These are phyloP conservation scores for Nakaseomyces glabratus DNA, from an alignment of 1,139 yeast genomes.

Conservation along the genomic window DNA sequence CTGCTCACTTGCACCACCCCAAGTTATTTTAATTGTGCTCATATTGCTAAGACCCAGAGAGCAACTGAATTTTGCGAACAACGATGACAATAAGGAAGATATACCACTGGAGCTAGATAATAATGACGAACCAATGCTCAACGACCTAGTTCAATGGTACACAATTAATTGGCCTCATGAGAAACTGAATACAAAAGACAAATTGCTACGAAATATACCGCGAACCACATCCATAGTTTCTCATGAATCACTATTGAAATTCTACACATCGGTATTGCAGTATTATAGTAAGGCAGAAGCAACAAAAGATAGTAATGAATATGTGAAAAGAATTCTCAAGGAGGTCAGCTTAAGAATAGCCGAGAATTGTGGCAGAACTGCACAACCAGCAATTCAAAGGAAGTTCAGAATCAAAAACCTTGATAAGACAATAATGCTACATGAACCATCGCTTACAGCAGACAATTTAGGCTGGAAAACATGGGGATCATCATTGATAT, in stretches of 20 bases:
- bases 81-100: constrained; percentile 10
- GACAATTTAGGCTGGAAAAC: constrained; percentile 89
- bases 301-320: constrained; percentile 31
- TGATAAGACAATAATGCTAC: constrained; percentile 36
- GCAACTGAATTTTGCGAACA: constrained; percentile 43
- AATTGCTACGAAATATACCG: constrained; percentile 29
- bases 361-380: constrained; percentile 80
- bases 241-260: constrained; percentile 37
- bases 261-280: constrained; percentile 60
- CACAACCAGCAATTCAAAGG: constrained; percentile 63
- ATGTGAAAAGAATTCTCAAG: constrained; percentile 42
- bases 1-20: constrained; percentile 41
- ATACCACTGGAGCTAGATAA: neutral
- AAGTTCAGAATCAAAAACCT: constrained; percentile 37
- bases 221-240: constrained; percentile 11
- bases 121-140: constrained; percentile 15
- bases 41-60: constrained; percentile 43
- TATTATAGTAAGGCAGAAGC: constrained; percentile 32
- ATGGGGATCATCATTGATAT: constrained; percentile 84
- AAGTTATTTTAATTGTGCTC: constrained; percentile 40
- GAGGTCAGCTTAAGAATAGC: constrained; percentile 60
- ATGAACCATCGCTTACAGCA: constrained; percentile 78
- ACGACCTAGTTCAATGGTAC: constrained; percentile 38
- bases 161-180: constrained; percentile 32
- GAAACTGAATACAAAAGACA: constrained; percentile 26